Conservation (phyloP, 2,329 filamentous ascomycete genomes). For the Magnaporthiopsis poae region DNA sequence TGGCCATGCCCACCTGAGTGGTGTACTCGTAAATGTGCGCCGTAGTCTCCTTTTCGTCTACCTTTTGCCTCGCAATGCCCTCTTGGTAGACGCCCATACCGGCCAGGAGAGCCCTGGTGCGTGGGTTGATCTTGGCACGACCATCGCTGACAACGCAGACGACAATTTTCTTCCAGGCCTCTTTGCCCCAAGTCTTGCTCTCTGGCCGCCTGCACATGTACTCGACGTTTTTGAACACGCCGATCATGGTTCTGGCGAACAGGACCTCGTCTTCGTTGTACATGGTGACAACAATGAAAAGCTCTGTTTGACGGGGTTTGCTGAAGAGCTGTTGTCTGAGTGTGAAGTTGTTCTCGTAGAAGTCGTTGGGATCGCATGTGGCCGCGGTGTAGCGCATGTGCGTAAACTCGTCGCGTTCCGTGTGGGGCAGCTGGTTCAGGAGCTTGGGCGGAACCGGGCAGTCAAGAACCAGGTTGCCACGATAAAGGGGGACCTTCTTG, state of each 20-base stretch:
- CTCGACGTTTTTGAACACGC: conserved; percentile 97
- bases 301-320: conserved; percentile 82
- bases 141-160: conserved; percentile 96
- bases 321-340: conserved; percentile 84
- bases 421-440: conserved; percentile 78
- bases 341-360: conserved; percentile 82
- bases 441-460: conserved; percentile 87
- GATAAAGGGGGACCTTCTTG: conserved; percentile 94
- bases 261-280: conserved; percentile 98
- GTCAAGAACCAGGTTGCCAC: conserved; percentile 91
- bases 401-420: conserved; percentile 82
- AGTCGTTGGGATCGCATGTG: conserved; percentile 83
- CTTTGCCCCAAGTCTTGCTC: conserved; percentile 96
- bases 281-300: conserved; percentile 96
- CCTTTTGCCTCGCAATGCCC: conserved; percentile 94
- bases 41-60: conserved; percentile 91
- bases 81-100: conserved; percentile 96
- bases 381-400: conserved; percentile 91
- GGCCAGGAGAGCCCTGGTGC: conserved; percentile 79
- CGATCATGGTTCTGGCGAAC: conserved; percentile 89
- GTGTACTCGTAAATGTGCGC: conserved; percentile 97
- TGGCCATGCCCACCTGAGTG: conserved; percentile 71
- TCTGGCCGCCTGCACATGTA: conserved; percentile 90
- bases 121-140: conserved; percentile 88
- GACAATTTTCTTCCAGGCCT: conserved; percentile 99